Conservation (phyloP, 78 protist species). For the Speleostelium caveatum region DNA sequence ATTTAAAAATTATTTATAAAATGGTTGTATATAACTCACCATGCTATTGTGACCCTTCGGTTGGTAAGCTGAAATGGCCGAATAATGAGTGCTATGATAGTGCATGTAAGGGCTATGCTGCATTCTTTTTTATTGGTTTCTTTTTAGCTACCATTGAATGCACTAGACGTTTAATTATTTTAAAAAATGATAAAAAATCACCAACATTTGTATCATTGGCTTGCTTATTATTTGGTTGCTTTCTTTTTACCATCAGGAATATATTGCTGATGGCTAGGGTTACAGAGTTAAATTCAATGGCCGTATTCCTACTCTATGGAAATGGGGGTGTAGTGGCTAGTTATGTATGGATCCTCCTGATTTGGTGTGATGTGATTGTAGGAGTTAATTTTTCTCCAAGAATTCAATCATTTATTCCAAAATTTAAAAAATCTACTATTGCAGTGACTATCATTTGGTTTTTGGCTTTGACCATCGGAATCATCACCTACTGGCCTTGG, state of each 20-base stretch:
- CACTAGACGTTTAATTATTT: conserved; percentile 5
- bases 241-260: background rate
- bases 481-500: conserved; percentile 24
- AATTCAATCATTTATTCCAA: conserved; percentile 7
- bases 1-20: no score
- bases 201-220: conserved; percentile 1
- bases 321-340: background rate
- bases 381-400: conserved; percentile 18
- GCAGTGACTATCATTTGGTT: background rate
- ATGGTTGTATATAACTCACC: no score
- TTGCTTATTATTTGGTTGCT: background rate
- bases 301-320: background rate
- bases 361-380: conserved; percentile 32
- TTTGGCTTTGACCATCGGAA: conserved; percentile 27
- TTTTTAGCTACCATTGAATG: background rate
- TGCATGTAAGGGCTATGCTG: conserved; percentile 3
- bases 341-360: conserved; percentile 21
- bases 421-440: background rate
- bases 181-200: background rate
- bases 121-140: background rate
- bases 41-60: conserved; percentile 46
- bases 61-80: background rate
- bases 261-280: conserved; percentile 12
- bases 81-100: background rate
- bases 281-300: background rate